Evolutionary conservation across 2,329 filamentous ascomycete species (phyloP).

Genomic region (Tolypocladium amazonense): DNA sequence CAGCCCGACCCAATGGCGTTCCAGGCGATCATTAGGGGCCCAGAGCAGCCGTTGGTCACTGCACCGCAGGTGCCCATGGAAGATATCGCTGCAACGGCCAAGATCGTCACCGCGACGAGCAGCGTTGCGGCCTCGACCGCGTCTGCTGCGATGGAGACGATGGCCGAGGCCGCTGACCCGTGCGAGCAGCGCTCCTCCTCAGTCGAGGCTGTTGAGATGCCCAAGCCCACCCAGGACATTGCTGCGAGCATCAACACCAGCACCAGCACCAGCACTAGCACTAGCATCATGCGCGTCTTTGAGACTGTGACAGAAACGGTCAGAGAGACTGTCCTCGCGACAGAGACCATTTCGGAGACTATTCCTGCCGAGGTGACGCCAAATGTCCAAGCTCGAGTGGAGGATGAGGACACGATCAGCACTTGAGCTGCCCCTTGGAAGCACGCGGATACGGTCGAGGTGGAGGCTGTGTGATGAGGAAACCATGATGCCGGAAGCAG

Average conservation of each 20-base stretch:
- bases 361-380: background rate
- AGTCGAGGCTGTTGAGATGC: background rate
- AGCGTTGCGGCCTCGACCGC: background rate
- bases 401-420: background rate
- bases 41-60: background rate
- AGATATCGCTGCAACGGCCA: background rate
- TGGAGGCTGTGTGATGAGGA: background rate
- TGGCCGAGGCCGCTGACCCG: slow-evolving; percentile 8
- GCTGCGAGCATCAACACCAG: background rate
- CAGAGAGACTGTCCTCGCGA: slow-evolving; percentile 22
- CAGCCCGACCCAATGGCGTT: slow-evolving; percentile 14
- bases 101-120: background rate
- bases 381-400: background rate
- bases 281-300: slow-evolving; percentile 1
- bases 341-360: slow-evolving; percentile 1
- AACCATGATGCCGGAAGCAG: too few relatives aligned
- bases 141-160: background rate
- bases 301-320: slow-evolving; percentile 19
- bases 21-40: slow-evolving; percentile 12
- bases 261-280: slow-evolving; percentile 3
- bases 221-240: background rate
- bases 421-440: background rate
- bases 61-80: background rate
- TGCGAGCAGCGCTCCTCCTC: slow-evolving; percentile 11
- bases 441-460: background rate